Conservation (phyloP, 2,329 filamentous ascomycete genomes). For the Chaetomium sp. region DNA sequence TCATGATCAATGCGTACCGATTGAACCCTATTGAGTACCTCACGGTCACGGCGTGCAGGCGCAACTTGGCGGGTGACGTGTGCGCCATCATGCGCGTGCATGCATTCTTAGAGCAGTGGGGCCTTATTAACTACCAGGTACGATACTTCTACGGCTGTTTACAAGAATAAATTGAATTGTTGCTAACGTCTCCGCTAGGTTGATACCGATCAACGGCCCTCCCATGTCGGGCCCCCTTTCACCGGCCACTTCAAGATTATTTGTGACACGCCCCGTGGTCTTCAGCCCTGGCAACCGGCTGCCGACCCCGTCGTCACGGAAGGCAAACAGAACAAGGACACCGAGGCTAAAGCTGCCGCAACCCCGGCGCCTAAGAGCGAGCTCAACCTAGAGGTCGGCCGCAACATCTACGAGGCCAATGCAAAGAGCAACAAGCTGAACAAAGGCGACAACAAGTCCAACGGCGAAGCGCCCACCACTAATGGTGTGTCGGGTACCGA, state of each 20-base stretch:
- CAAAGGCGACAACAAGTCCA: conserved; percentile 67
- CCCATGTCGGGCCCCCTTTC: conserved; percentile 91
- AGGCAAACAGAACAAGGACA: conserved; percentile 56
- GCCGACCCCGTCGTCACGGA: conserved; percentile 63
- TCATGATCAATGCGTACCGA: conserved; percentile 99
- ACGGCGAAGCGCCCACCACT: conserved; percentile 62
- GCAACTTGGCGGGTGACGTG: conserved; percentile 93
- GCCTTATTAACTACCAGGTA: conserved; percentile 98
- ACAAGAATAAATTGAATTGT: background rate
- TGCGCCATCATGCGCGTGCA: conserved; percentile 99
- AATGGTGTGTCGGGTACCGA: conserved; percentile 58
- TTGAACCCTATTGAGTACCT: conserved; percentile 94
- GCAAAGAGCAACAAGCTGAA: conserved; percentile 69
- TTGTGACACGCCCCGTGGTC: conserved; percentile 87
- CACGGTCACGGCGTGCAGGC: conserved; percentile 89
- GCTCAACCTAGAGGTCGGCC: conserved; percentile 83
- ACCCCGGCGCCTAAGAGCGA: conserved; percentile 66
- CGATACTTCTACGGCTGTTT: conserved; percentile 13
- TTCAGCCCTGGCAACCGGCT: conserved; percentile 91
- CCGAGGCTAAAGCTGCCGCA: conserved; percentile 65
- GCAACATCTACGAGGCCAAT: conserved; percentile 91
- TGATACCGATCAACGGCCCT: conserved; percentile 89
- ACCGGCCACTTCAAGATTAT: conserved; percentile 96
- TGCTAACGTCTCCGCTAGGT: conserved; percentile 52
- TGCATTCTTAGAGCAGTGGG: conserved; percentile 97